phyloP scores from a whole-genome alignment of 2,329 filamentous ascomycete genomes.

The Curvularia lunata region DNA sequence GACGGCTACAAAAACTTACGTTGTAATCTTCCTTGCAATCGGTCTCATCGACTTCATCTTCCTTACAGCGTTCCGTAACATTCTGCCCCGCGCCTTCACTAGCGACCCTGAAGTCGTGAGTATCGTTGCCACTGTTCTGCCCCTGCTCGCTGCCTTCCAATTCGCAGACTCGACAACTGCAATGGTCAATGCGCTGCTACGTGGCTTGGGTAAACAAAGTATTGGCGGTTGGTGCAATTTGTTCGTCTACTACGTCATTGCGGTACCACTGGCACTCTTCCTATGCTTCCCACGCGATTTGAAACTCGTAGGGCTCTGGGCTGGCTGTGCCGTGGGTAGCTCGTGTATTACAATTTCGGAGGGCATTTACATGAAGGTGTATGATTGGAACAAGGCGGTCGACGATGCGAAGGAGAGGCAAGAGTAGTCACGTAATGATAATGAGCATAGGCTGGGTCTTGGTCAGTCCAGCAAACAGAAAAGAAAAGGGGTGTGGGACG shows the following conservation, averaged over 20 bases:
- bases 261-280: constrained; percentile 46
- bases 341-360: constrained; percentile 45
- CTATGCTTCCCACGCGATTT: constrained; percentile 46
- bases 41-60: constrained; percentile 45
- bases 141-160: constrained; percentile 48
- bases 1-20: constrained; percentile 43
- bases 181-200: constrained; percentile 46
- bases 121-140: constrained; percentile 44
- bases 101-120: constrained; percentile 44
- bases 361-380: constrained; percentile 39
- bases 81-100: constrained; percentile 46
- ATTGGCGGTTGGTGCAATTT: constrained; percentile 50
- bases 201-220: constrained; percentile 48
- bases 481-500: background rate
- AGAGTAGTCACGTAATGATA: constrained; percentile 19
- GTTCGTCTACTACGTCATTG: constrained; percentile 48
- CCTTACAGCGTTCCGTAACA: constrained; percentile 36
- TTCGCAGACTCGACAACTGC: constrained; percentile 48
- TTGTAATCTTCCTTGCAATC: constrained; percentile 44
- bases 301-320: constrained; percentile 48
- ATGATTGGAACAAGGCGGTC: constrained; percentile 41
- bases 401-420: constrained; percentile 40
- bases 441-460: background rate
- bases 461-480: background rate
- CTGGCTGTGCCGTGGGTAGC: constrained; percentile 44